Conservation (phyloP, 1,284 basidiomycete genomes). For the Rhodotorula sp. region DNA sequence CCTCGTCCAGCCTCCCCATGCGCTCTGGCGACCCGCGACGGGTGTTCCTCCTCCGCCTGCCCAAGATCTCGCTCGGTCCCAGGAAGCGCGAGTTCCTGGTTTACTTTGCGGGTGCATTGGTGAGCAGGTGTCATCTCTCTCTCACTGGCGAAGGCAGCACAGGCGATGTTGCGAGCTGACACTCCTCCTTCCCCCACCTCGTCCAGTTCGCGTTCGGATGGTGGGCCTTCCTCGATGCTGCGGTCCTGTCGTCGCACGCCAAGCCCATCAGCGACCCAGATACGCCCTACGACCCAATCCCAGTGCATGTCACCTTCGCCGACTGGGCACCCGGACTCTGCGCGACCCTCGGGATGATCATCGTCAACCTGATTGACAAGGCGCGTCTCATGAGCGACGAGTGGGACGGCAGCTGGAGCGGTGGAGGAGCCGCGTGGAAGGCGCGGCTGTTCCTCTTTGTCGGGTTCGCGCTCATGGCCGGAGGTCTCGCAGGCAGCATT, state of each 20-base stretch:
- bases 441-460: conserved; percentile 87
- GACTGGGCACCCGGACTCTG: conserved; percentile 96
- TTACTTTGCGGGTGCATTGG: conserved; percentile 84
- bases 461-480: conserved; percentile 95
- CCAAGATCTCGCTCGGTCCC: conserved; percentile 38
- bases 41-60: conserved; percentile 42
- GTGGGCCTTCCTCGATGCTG: conserved; percentile 95
- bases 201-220: conserved; percentile 82
- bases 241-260: conserved; percentile 64
- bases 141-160: too few relatives aligned
- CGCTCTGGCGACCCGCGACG: conserved; percentile 38
- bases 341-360: conserved; percentile 87
- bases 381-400: conserved; percentile 80
- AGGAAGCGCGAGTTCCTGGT: conserved; percentile 74
- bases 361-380: conserved; percentile 95
- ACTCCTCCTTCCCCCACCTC: not conserved
- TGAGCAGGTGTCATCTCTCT: conserved; percentile 52
- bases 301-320: conserved; percentile 67
- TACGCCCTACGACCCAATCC: conserved; percentile 62
- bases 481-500: conserved; percentile 87
- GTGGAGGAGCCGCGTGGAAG: conserved; percentile 76
- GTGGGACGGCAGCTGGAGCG: conserved; percentile 57
- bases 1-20: conserved; percentile 15
- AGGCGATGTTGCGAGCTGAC: not conserved
- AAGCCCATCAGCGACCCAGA: conserved; percentile 51